Evolutionary conservation across 2,329 filamentous ascomycete species (phyloP).

Genomic region (Rhytidhysteron rufulum): DNA sequence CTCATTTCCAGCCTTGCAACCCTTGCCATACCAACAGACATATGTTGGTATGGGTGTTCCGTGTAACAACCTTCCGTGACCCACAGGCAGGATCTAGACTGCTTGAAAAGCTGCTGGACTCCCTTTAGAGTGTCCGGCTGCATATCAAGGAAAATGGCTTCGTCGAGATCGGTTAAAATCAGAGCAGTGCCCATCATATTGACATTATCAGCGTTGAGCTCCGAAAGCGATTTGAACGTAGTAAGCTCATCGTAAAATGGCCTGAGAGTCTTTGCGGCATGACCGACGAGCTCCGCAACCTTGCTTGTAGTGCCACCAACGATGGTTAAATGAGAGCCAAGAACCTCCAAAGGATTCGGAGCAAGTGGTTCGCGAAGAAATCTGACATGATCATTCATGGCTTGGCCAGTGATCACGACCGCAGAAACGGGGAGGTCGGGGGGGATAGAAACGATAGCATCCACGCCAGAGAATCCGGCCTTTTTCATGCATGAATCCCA

Average conservation of each 20-base stretch:
- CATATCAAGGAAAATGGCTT: not conserved
- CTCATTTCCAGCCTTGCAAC: not conserved
- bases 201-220: not conserved
- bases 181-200: not conserved
- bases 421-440: not conserved
- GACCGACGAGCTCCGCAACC: not conserved
- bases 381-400: not conserved
- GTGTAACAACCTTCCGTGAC: conserved; percentile 12
- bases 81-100: conserved; percentile 11
- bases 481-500: not conserved
- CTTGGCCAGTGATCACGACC: not conserved
- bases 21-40: conserved; percentile 10
- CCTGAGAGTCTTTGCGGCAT: not conserved
- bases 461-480: not conserved
- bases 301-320: not conserved
- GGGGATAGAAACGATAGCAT: not conserved
- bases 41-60: conserved; percentile 18
- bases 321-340: not conserved
- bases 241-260: not conserved
- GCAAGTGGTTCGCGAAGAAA: not conserved
- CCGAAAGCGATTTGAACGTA: not conserved
- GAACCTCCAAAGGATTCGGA: not conserved
- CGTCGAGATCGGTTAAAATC: not conserved
- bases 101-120: not conserved
- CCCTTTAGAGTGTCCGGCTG: not conserved